These are phyloP conservation scores for Trichoderma erinaceum DNA, from an alignment of 495 filamentous ascomycete genomes.

Conservation along the genomic window DNA sequence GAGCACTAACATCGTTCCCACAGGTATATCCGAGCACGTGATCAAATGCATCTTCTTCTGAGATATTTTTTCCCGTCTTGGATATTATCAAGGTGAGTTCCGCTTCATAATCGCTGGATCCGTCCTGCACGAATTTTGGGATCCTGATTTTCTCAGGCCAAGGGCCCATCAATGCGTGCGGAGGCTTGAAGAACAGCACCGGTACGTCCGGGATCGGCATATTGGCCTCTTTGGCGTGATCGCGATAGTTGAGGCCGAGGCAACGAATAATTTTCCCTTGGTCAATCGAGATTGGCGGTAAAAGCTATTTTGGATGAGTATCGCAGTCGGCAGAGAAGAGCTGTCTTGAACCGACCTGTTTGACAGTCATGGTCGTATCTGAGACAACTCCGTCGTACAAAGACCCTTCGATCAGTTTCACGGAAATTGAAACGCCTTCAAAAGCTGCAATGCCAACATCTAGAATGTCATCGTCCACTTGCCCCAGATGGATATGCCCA, in stretches of 20 bases:
- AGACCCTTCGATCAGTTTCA: constrained; percentile 17
- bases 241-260: constrained; percentile 41
- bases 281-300: constrained; percentile 30
- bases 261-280: constrained; percentile 45
- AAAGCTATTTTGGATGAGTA: constrained; percentile 22
- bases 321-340: constrained; percentile 20
- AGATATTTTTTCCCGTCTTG: constrained; percentile 36
- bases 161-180: constrained; percentile 36
- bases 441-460: constrained; percentile 21
- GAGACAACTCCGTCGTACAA: too few relatives aligned
- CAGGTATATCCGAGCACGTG: constrained; percentile 40
- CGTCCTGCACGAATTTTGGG: constrained; percentile 41
- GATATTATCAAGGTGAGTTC: constrained; percentile 39
- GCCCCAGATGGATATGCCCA: constrained; percentile 35
- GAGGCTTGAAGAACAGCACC: constrained; percentile 42
- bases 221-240: constrained; percentile 38
- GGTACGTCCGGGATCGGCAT: constrained; percentile 35
- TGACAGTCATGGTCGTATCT: too few relatives aligned
- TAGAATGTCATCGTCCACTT: constrained; percentile 25
- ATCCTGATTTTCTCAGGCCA: constrained; percentile 37
- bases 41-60: constrained; percentile 34
- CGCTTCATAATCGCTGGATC: constrained; percentile 43
- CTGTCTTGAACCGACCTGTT: too few relatives aligned
- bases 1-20: constrained; percentile 38
- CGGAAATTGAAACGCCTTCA: constrained; percentile 31